These are phyloP conservation scores for Rubia tinctorum DNA, from an alignment of 305 asterid species.

Conservation along the genomic window DNA sequence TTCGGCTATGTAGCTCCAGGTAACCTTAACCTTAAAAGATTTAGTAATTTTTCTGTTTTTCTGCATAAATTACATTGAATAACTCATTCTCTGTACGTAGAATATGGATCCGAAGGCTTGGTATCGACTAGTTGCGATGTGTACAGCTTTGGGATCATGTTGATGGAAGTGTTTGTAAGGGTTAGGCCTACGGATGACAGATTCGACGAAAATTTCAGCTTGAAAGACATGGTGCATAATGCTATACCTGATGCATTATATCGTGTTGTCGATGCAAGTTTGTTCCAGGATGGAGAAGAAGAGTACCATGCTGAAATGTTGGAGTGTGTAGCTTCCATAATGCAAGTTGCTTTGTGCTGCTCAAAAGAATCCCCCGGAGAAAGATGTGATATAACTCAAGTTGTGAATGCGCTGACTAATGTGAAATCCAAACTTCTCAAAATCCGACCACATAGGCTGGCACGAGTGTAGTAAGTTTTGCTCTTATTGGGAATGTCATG, in stretches of 20 bases:
- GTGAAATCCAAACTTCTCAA: background rate
- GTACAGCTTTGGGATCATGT: background rate
- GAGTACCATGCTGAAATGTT: background rate
- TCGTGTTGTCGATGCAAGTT: background rate
- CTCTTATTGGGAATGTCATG: no score
- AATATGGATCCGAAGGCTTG: conserved; percentile 1
- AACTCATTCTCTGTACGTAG: background rate
- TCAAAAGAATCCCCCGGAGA: background rate
- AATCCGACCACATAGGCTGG: background rate
- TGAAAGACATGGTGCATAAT: background rate
- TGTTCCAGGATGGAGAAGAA: background rate
- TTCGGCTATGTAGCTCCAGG: conserved; percentile 47
- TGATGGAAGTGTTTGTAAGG: background rate
- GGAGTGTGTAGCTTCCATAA: background rate
- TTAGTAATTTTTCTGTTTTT: background rate
- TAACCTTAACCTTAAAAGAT: conserved; percentile 14
- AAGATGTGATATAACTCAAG: background rate
- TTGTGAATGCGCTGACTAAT: background rate
- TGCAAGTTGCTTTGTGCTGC: conserved; percentile 2
- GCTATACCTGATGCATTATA: background rate
- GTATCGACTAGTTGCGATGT: background rate
- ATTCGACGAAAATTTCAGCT: background rate
- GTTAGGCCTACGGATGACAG: background rate
- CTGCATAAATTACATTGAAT: background rate
- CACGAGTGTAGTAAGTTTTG: background rate